phyloP scores from a whole-genome alignment of 2,329 filamentous ascomycete species.

The Venturia aucupariae region DNA sequence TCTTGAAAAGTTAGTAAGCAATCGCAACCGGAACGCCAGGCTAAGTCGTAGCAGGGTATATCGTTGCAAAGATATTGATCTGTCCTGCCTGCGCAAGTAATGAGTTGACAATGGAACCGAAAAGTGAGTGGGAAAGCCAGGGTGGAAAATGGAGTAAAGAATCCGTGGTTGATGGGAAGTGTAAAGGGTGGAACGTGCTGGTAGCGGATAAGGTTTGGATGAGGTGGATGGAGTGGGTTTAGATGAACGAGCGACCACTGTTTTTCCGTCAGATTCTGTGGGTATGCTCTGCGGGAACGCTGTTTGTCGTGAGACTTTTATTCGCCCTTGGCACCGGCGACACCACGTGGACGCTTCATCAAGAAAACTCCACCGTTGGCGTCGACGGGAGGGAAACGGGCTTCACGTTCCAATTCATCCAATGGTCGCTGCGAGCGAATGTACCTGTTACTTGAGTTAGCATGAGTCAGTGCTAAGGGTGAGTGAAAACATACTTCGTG shows the following conservation, averaged over 20 bases:
- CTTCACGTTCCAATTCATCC: conserved; percentile 68
- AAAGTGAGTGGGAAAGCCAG: neutral
- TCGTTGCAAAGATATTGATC: neutral
- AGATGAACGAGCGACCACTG: neutral
- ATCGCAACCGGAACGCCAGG: neutral
- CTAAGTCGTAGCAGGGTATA: conserved; percentile 5
- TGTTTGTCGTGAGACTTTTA: neutral
- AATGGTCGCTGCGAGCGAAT: conserved; percentile 77
- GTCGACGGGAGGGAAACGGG: conserved; percentile 56
- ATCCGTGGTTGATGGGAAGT: neutral
- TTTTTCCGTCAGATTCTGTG: neutral
- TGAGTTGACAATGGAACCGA: neutral
- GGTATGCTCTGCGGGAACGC: neutral
- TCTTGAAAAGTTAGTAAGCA: neutral
- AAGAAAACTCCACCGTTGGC: conserved; percentile 28
- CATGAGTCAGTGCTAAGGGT: neutral
- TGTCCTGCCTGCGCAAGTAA: neutral
- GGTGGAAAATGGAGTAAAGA: neutral
- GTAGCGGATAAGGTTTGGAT: neutral
- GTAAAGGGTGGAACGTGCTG: neutral
- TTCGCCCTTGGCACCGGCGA: conserved; percentile 14
- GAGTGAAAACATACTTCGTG: conserved; percentile 47
- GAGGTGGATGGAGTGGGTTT: neutral
- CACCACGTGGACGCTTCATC: conserved; percentile 11
- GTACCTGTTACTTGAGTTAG: conserved; percentile 46